Base-by-base conservation (phyloP, 768 basidiomycete genomes). In the Tephrocybe rancida region DNA sequence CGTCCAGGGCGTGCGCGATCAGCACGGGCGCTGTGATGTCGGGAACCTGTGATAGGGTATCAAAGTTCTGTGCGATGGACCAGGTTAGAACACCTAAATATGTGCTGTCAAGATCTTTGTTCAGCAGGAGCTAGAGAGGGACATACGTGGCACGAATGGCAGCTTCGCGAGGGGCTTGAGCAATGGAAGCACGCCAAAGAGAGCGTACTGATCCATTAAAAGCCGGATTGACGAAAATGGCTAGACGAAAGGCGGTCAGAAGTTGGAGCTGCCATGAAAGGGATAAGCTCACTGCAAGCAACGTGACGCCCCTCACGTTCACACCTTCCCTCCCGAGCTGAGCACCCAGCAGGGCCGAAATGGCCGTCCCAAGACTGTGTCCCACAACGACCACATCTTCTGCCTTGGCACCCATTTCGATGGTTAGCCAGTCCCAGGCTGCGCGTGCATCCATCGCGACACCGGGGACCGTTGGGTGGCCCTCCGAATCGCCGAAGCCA, bases 351-450 rank as follows among this genome's bases (percentile, higher is more conserved):
- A 77, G 54, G 6, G 73, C 70, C 26, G 72, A 80, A 1, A 94
- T 84, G 4, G 83, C 89, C 0, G 90, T 91, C 0, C 91, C 91
- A 2, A 93, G 72, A 61, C 87, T 89, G 59, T 90, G 88, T 0
- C 90, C 91, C 7, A 87, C 69, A 29, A 93, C 69, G 13, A 87
- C 66, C 26, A 92, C 75, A 51, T 82, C 73, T 46, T 74, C 68
- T 3, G 76, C 67, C 6, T 67, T 61, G 0, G 83, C 82, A 0
- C 83, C 83, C 24, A 76, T 72, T 8, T 67, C 65, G 6, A 79
- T 9, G 0, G 45, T 69, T 5, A 89, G 71, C 73, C 80, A 92
- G 59, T 86, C 77, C 81, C 83, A 92, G 0, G 78, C 85, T 0
- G 85, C 73, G 16, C 77, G 67, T 0, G 87, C 87, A 59, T 92